Evolutionary conservation across 2,329 filamentous ascomycete species (phyloP).

Genomic region (Penicillium hesseltinei): DNA sequence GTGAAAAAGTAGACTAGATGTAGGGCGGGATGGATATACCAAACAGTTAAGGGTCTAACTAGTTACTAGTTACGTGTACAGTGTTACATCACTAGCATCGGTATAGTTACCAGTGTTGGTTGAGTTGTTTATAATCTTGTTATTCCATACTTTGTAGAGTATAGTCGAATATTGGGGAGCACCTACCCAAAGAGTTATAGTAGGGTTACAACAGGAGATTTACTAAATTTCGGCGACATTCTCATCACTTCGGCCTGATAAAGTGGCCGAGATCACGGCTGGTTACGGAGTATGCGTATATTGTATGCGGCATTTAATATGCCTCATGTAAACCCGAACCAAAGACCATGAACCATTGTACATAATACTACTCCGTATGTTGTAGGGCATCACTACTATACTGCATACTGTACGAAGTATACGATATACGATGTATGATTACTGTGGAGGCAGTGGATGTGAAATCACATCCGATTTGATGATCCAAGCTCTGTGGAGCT

Average conservation of each 20-base stretch:
- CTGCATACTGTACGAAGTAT: neutral
- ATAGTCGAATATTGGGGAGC: neutral
- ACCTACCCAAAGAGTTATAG: conserved; percentile 1
- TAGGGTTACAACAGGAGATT: neutral
- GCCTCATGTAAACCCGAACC: neutral
- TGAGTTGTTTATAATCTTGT: neutral
- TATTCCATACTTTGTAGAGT: neutral
- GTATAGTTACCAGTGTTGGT: neutral
- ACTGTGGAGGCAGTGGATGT: neutral
- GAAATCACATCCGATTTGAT: neutral
- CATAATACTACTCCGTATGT: no score
- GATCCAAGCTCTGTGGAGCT: neutral
- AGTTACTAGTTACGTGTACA: no score
- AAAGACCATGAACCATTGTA: neutral
- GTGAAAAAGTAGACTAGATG: neutral
- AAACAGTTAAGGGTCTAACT: neutral
- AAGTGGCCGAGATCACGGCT: neutral
- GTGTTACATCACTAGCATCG: neutral
- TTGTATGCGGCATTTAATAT: neutral
- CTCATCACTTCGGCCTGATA: neutral
- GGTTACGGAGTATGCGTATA: no score
- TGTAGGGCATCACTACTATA: neutral
- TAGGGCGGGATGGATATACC: neutral
- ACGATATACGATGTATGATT: neutral
- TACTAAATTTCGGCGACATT: neutral